Conservation (phyloP, 768 basidiomycete species). For the Xanthoconium purpureum region DNA sequence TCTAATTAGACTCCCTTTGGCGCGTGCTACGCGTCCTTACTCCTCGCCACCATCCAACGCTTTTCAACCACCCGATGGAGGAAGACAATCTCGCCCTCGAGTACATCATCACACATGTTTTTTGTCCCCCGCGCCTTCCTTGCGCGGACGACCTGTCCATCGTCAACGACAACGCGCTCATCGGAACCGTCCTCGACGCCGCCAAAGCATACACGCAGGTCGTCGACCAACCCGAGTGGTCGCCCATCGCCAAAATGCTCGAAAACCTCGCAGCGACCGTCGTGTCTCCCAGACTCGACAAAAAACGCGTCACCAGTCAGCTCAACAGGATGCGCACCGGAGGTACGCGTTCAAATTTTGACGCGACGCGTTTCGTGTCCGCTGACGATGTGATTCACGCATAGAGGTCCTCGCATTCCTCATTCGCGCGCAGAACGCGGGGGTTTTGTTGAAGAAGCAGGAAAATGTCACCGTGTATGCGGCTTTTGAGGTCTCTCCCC, state of each 20-base stretch:
- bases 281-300: background rate
- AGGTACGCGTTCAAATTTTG: background rate
- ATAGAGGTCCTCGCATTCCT: conserved; percentile 37
- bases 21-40: too few relatives aligned
- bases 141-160: conserved; percentile 4
- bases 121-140: background rate
- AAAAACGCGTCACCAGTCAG: background rate
- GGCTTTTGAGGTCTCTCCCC: conserved; percentile 42
- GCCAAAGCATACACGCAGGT: background rate
- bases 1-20: too few relatives aligned
- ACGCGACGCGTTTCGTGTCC: too few relatives aligned
- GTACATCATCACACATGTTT: background rate
- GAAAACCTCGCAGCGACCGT: background rate
- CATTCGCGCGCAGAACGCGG: conserved; percentile 35
- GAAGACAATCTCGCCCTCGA: background rate
- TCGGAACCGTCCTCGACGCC: background rate
- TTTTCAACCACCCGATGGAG: too few relatives aligned
- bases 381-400: background rate
- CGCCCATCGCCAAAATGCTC: background rate
- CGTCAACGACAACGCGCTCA: background rate
- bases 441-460: conserved; percentile 36
- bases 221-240: background rate
- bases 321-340: background rate
- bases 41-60: too few relatives aligned
- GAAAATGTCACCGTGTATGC: conserved; percentile 37